Base-by-base conservation (phyloP, 371 early-diverging fungal genomes). In the Saksenaea oblongispora region DNA sequence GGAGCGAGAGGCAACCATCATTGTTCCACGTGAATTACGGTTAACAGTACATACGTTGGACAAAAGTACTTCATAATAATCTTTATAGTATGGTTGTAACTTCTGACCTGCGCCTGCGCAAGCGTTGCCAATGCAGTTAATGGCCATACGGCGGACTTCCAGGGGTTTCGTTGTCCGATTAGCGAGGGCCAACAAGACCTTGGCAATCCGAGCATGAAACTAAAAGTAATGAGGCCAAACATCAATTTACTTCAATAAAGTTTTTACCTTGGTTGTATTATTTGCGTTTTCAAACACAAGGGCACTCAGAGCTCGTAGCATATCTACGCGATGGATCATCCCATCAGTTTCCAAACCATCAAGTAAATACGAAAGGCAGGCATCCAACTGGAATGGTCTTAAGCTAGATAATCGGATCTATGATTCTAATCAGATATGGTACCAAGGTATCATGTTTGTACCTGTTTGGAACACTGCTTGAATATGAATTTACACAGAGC, bases 71-170 rank as follows among this genome's bases (percentile, higher is more conserved):
- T 80, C 74, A 55, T 81, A 84, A 44, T 78, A 75, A 36, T 59
- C 64, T 24, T 64, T 55, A 28, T 75, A 83, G 51, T 78, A 68
- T 1, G 61, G 54, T 42, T 81, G 74, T 35, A 84, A 54, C 34
- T 78, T 79, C 14, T 72, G 41, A 9, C 80, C 81, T 31, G 75
- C 73, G 11, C 73, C 71, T 0, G 79, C 76, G 64, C 83, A 84
- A 7, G 73, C 59, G 59, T 88, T 88, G 3, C 86, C 87, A 13
- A 88, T 72, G 63, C 89, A 86, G 47, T 83, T 85, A 67, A 88
- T 85, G 2, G 88, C 85, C 84, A 88, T 83, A 2, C 88, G 79
- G 10, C 86, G 75, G 3, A 79, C 74, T 66, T 84, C 83, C 15
- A 79, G 56, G 0, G 83, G 72, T 37, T 63, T 72, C 10, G 66